A percentile compares a stretch with the other conserved stretches of the same genome.
Evolutionary conservation across 257 asterid species (phyloP).

Genomic region (Mentha longifolia): DNA sequence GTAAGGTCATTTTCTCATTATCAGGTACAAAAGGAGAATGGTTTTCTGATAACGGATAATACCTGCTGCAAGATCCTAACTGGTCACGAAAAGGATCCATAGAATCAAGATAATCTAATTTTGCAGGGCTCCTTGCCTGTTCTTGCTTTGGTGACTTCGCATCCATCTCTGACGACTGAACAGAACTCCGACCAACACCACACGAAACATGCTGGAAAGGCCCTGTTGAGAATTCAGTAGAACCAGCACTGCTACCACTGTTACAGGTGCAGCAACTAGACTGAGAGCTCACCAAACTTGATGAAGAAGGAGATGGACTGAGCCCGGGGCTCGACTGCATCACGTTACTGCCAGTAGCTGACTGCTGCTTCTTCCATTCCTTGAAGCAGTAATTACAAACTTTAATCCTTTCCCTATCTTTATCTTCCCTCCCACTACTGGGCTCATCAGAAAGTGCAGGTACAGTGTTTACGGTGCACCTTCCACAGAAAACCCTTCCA

Average conservation of each 20-base stretch:
- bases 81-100: constrained; percentile 49
- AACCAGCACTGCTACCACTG: constrained; percentile 71
- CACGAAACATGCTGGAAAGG: constrained; percentile 72
- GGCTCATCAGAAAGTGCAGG: constrained; percentile 58
- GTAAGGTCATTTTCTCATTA: constrained; percentile 13
- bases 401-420: constrained; percentile 63
- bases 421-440: constrained; percentile 50
- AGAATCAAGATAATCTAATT: constrained; percentile 46
- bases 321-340: constrained; percentile 51
- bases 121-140: constrained; percentile 40
- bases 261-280: constrained; percentile 60
- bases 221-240: constrained; percentile 63
- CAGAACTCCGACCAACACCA: constrained; percentile 47
- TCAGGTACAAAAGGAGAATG: constrained; percentile 9
- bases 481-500: constrained; percentile 77
- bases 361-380: constrained; percentile 64
- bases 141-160: constrained; percentile 43
- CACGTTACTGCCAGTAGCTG: constrained; percentile 43
- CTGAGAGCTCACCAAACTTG: constrained; percentile 68
- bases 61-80: constrained; percentile 71
- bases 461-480: constrained; percentile 62
- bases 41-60: constrained; percentile 18
- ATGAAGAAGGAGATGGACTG: constrained; percentile 63
- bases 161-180: constrained; percentile 51
- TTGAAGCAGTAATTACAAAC: constrained; percentile 78